Percentiles rank a stretch among this genome's conserved stretches.
Evolutionary conservation across 23 red algal genomes (phyloP).

Genomic region (Gracilaria vermiculophylla): DNA sequence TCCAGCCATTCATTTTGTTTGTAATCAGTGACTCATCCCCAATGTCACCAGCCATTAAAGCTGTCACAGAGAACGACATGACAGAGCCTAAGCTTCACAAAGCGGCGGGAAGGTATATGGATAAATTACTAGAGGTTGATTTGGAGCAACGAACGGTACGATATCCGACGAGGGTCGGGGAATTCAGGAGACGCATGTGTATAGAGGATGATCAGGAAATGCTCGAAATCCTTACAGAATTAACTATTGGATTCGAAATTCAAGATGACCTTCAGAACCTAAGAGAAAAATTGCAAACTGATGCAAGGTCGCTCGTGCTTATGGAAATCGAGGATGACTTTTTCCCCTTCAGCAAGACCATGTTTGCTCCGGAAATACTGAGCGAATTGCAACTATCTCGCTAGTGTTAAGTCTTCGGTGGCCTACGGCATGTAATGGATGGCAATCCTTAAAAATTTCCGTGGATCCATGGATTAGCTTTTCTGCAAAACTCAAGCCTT

Average conservation of each 20-base stretch:
- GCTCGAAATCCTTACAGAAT: neutral
- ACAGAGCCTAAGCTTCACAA: neutral
- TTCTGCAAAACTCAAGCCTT: too few relatives aligned
- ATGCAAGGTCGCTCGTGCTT: neutral
- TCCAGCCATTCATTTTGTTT: conserved; percentile 22
- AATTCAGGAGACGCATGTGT: neutral
- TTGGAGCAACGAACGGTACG: neutral
- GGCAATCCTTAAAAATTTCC: too few relatives aligned
- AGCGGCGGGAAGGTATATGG: conserved; percentile 19
- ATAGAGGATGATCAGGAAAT: conserved; percentile 7
- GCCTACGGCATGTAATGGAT: too few relatives aligned
- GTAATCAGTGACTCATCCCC: conserved; percentile 21
- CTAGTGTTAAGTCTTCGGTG: too few relatives aligned
- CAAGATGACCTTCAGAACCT: neutral
- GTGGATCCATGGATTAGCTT: too few relatives aligned
- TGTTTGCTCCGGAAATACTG: neutral
- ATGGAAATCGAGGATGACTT: neutral
- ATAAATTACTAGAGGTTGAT: conserved; percentile 27
- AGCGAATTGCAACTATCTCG: neutral
- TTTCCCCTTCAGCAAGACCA: neutral
- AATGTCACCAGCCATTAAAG: conserved; percentile 17
- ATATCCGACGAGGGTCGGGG: conserved; percentile 13
- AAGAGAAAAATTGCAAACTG: neutral
- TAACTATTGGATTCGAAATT: neutral
- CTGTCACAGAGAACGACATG: neutral